Evolutionary conservation across 1,284 basidiomycete species (phyloP), one percentile per base, ranked within the genome.

Genomic region (Ceratobasidium sp.): DNA sequence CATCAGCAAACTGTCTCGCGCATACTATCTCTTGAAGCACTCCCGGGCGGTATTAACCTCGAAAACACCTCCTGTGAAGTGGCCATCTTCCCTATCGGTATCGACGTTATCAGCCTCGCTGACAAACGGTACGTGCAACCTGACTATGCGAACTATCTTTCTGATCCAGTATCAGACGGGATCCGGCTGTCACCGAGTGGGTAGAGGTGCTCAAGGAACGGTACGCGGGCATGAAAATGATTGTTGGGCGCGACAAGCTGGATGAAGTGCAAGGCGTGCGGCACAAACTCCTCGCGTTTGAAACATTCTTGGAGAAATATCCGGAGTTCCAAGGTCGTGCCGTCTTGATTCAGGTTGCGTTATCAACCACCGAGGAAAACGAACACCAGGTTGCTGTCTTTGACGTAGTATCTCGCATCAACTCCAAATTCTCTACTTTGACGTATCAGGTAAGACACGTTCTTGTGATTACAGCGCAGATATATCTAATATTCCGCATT

Each of bases 71-170:
- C 95, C 76, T 90, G 94, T 48, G 91, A 93, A 75, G 92, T 95
- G 5, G 90, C 90, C 0, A 91, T 92, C 16, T 94, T 94, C 80
- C 92, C 93, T 0, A 94, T 96, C 87, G 94, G 94, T 2, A 94
- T 96, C 74, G 94, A 95, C 77, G 92, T 94, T 18, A 81, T 82
- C 71, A 85, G 86, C 71, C 81, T 95, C 55, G 87, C 88, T 72
- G 84, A 87, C 75, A 89, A 89, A 80, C 89, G 87, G 89, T 89
- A 76, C 65, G 85, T 80, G 2, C 34, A 45, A 5, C 8, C 2
- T n/a, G 9, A 34, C 30, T 28, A 59, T 52, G 4, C 26, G 9
- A 18, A 12, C 21, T 53, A 23, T 3, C 46, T 23, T 53, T 36
- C 28, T 57, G 18, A 52, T 34, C 39, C 32, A 30, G n/a, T 26